These are phyloP conservation scores for Puya raimondii DNA, from an alignment of 176 grass and related monocot species.

Conservation along the genomic window DNA sequence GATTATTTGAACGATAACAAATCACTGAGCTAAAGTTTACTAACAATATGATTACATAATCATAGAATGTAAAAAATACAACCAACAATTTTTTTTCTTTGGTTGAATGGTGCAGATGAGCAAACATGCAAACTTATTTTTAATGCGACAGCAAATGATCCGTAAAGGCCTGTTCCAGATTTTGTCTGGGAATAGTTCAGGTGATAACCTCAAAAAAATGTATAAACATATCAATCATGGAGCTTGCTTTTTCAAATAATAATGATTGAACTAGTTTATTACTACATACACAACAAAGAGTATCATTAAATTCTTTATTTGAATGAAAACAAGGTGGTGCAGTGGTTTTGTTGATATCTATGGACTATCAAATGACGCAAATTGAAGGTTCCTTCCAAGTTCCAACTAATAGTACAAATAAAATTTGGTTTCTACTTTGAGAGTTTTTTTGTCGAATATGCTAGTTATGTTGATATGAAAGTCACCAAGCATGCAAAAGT, in stretches of 20 bases:
- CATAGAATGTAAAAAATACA: too few relatives aligned
- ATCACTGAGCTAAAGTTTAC: too few relatives aligned
- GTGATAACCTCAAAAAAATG: neutral
- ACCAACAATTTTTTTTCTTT: too few relatives aligned
- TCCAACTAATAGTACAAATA: neutral
- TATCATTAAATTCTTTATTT: neutral
- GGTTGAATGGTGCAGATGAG: too few relatives aligned
- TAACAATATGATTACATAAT: too few relatives aligned
- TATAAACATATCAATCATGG: constrained; percentile 8
- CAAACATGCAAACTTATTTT: too few relatives aligned
- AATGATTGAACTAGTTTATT: neutral
- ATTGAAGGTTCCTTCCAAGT: neutral
- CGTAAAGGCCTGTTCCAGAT: constrained; percentile 4
- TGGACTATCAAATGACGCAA: neutral
- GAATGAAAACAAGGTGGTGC: neutral
- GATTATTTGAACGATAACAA: too few relatives aligned
- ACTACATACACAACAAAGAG: neutral
- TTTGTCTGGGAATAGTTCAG: neutral
- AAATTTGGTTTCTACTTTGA: neutral
- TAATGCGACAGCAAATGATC: neutral
- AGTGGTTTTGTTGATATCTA: neutral
- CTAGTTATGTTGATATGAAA: too few relatives aligned
- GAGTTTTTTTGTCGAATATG: too few relatives aligned
- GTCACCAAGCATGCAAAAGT: too few relatives aligned
- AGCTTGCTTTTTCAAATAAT: neutral